Percentiles rank a stretch among this genome's conserved stretches.
These are phyloP conservation scores for Claviceps sp. DNA, from an alignment of 2,329 filamentous ascomycete genomes.

Conservation along the genomic window DNA sequence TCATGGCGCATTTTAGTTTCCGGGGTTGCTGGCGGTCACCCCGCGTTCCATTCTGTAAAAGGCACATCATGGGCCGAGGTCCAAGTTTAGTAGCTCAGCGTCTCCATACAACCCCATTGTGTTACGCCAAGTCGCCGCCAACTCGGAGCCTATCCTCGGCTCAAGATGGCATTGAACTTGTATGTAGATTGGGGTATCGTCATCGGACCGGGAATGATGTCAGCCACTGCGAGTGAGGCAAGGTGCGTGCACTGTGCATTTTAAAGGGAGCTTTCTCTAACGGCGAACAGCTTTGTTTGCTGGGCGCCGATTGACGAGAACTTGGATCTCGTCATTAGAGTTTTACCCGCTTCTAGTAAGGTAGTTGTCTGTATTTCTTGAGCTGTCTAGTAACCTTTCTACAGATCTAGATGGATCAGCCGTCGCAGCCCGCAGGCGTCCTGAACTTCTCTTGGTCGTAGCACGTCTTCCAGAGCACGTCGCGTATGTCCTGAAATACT, in stretches of 20 bases:
- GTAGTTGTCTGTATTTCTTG: no score
- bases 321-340: no score
- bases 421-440: conserved; percentile 50
- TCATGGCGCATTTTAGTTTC: no score
- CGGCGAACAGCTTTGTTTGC: not conserved
- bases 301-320: not conserved
- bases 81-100: no score
- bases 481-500: conserved; percentile 66
- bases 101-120: no score
- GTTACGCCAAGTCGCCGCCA: no score
- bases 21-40: no score
- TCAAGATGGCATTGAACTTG: not conserved
- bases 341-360: no score
- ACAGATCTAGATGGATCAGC: not conserved
- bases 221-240: not conserved
- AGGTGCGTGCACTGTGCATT: not conserved
- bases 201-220: no score
- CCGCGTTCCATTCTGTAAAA: no score
- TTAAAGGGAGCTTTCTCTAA: not conserved
- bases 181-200: no score
- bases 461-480: conserved; percentile 74
- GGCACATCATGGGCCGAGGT: no score
- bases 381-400: not conserved
- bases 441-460: conserved; percentile 41
- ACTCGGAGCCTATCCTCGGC: not conserved